These are phyloP conservation scores for Rhizophagus prolifer DNA, from an alignment of 192 early-diverging fungal genomes.

Conservation along the genomic window DNA sequence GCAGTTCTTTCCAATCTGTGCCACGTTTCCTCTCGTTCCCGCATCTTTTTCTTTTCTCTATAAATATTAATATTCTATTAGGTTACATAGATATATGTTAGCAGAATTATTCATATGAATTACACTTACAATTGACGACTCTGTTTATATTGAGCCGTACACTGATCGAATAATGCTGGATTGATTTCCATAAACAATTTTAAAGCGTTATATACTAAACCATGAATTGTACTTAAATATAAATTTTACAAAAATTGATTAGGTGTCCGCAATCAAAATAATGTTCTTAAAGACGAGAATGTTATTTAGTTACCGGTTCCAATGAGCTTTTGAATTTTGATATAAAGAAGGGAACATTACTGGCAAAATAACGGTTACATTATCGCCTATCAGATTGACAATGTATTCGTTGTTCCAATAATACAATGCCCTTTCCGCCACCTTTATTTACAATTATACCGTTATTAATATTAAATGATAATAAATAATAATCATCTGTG, in stretches of 20 bases:
- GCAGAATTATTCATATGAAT: not conserved
- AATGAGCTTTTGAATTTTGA: slow-evolving; percentile 93
- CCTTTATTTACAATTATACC: slow-evolving; percentile 43
- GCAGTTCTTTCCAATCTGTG: slow-evolving; percentile 63
- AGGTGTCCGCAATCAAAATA: slow-evolving; percentile 27
- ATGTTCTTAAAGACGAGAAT: not conserved
- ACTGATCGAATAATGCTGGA: slow-evolving; percentile 95
- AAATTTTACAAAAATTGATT: not conserved
- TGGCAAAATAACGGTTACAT: slow-evolving; percentile 87
- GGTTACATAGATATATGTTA: not conserved
- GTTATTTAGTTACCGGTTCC: slow-evolving; percentile 76
- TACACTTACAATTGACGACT: slow-evolving; percentile 76
- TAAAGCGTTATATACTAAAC: slow-evolving; percentile 94
- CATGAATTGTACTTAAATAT: slow-evolving; percentile 83
- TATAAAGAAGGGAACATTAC: slow-evolving; percentile 95
- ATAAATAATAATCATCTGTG: not conserved
- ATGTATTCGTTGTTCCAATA: slow-evolving; percentile 99
- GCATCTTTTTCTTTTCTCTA: slow-evolving; percentile 80
- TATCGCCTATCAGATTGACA: slow-evolving; percentile 92
- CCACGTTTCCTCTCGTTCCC: slow-evolving; percentile 83
- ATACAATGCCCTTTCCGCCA: slow-evolving; percentile 96
- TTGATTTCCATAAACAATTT: slow-evolving; percentile 97
- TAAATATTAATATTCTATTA: not conserved
- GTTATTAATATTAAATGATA: slow-evolving; percentile 5
- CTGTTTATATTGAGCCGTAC: slow-evolving; percentile 89